phyloP scores from a whole-genome alignment of 371 early-diverging fungal genomes.

The Choanephora cucurbitarum region DNA sequence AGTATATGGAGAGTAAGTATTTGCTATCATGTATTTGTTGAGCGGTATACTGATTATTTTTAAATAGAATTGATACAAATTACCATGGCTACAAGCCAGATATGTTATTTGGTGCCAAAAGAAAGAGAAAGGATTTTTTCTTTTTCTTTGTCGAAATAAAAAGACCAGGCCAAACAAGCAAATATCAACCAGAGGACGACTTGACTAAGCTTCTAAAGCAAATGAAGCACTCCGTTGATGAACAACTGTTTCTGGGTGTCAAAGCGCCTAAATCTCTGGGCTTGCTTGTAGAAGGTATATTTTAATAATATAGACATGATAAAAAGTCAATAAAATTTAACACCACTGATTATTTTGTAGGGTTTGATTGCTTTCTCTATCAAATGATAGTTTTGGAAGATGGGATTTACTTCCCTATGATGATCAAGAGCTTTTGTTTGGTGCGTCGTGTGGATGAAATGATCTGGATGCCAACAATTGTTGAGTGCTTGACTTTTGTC shows the following conservation, averaged over 20 bases:
- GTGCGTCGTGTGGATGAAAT: neutral
- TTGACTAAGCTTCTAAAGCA: neutral
- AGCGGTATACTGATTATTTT: neutral
- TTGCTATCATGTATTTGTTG: neutral
- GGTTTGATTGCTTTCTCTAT: neutral
- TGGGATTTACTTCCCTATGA: neutral
- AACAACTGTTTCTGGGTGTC: neutral
- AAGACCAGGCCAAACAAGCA: neutral
- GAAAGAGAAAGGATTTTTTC: neutral
- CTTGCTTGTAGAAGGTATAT: no score
- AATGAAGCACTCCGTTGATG: neutral
- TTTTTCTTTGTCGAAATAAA: neutral
- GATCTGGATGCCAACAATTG: no score
- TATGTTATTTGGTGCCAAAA: neutral
- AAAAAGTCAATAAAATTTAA: no score
- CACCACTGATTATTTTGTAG: no score
- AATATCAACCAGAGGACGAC: neutral
- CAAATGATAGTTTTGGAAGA: conserved; percentile 1
- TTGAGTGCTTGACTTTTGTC: no score
- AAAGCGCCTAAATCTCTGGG: neutral
- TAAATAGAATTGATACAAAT: no score
- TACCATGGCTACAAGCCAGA: neutral
- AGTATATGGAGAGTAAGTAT: neutral
- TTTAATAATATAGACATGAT: no score
- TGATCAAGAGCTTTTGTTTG: neutral